phyloP scores from a whole-genome alignment of 371 early-diverging fungal species.

The Mortierella sp. region DNA sequence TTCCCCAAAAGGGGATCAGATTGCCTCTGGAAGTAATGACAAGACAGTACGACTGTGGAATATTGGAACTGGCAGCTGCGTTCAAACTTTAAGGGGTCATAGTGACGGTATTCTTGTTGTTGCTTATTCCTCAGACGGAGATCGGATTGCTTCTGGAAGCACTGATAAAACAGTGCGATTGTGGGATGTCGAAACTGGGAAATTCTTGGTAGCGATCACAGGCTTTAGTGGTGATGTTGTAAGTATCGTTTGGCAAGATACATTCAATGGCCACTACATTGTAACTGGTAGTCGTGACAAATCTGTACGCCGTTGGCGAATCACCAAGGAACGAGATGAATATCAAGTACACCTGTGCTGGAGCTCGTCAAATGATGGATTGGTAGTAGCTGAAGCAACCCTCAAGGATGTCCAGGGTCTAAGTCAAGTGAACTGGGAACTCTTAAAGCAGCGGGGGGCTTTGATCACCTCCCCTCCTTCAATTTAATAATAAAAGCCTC shows the following conservation, averaged over 20 bases:
- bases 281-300: background rate
- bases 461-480: no score
- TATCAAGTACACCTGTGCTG: background rate
- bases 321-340: constrained; percentile 1
- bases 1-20: no score
- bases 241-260: background rate
- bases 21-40: no score
- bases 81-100: no score
- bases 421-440: background rate
- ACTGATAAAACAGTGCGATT: no score
- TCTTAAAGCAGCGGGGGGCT: background rate
- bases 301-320: constrained; percentile 2
- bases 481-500: no score
- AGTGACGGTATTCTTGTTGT: no score
- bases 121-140: no score
- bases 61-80: no score
- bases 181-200: no score
- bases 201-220: background rate
- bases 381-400: background rate
- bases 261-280: background rate
- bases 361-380: background rate
- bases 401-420: constrained; percentile 1
- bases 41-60: no score
- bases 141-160: no score
- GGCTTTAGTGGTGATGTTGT: background rate